Evolutionary conservation across 2,329 filamentous ascomycete species (phyloP), one percentile per base, ranked within the genome.

Genomic region (Fusarium verticillioides): DNA sequence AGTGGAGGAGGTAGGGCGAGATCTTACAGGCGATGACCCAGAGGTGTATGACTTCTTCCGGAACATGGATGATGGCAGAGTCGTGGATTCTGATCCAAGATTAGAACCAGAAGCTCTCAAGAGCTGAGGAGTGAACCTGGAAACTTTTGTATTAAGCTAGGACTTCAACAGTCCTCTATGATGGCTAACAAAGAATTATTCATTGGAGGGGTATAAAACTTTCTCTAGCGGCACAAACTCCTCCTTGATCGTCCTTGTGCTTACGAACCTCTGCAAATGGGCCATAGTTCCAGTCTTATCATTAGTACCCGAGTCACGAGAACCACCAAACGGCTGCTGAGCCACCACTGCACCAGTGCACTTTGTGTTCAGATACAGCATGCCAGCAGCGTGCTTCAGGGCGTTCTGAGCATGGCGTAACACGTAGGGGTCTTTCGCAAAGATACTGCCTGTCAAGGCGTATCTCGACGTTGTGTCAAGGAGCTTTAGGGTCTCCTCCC

Each of bases 271-370:
- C 53, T 83, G 84, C 66, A 92, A 80, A 60, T 91, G 80, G 75
- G 87, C 88, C 71, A 84, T 82, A 64, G 88, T 90, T 10, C 90
- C 90, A 9, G 90, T 89, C 85, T 92, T 92, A 80, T 92, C 90
- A 77, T 92, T 92, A 26, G 90, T 92, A 9, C 90, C 90, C 68
- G 88, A 90, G 4, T 88, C 89, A 64, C 90, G 84, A 12, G 87
- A 86, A 43, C 90, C 90, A 15, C 90, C 90, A 78, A 92, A 92
- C 3, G 90, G 89, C 79, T 92, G 90, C 80, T 92, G 90, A 12
- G 89, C 90, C 4, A 92, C 89, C 18, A 92, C 87, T 5, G 90
- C 89, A 36, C 89, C 90, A 0, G 90, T 92, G 75, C 70, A 75
- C 39, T 75, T 94, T 79, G 94, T 87, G 82, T 94, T 94, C 77